phyloP scores from a whole-genome alignment of 202 grass and related monocot species.

The Schoenoplectus triqueter region DNA sequence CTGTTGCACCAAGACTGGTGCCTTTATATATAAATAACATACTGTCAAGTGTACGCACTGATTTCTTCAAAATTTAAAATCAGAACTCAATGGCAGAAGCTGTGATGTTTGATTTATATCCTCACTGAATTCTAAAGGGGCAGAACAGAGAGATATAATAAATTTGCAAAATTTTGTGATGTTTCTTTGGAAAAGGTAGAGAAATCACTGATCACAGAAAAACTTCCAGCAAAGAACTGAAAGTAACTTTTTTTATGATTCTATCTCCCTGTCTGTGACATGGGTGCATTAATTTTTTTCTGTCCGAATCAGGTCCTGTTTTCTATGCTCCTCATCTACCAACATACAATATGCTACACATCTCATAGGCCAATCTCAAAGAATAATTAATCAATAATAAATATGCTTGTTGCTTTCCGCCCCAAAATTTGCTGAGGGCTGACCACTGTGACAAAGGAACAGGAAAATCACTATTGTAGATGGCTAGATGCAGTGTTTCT shows the following conservation, averaged over 20 bases:
- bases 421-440: constrained; percentile 20
- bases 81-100: background rate
- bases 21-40: background rate
- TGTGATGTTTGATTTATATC: background rate
- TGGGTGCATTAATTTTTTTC: constrained; percentile 17
- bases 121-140: background rate
- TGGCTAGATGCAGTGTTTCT: background rate
- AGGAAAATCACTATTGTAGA: constrained; percentile 7
- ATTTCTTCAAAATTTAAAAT: background rate
- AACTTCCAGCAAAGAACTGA: background rate
- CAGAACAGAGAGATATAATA: background rate
- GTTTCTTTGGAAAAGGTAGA: background rate
- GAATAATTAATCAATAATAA: constrained; percentile 1
- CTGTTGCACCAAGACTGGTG: background rate
- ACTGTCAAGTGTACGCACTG: background rate
- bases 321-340: constrained; percentile 31
- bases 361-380: background rate
- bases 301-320: constrained; percentile 2
- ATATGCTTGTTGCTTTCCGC: constrained; percentile 14
- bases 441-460: constrained; percentile 14
- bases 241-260: background rate
- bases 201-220: background rate
- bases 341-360: constrained; percentile 3
- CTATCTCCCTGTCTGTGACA: constrained; percentile 15
- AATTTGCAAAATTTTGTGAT: background rate